Evolutionary conservation across 176 grass and related monocot species (phyloP), one percentile per base, ranked within the genome.

Genomic region (Puya raimondii): DNA sequence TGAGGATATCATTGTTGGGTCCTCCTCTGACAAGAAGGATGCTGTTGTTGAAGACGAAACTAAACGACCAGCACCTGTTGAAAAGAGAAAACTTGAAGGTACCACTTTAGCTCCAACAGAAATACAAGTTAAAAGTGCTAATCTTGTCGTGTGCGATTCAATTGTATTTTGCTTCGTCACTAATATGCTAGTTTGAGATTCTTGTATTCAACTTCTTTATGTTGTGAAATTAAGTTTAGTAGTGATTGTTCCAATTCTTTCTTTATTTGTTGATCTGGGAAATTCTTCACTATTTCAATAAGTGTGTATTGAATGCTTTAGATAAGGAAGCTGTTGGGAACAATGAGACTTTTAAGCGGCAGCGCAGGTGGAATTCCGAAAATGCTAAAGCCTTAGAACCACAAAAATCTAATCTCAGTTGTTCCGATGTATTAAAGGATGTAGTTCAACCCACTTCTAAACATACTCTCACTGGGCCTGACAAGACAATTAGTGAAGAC

Each of bases 1-100:
- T 72, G 54, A 61, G 78, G 73, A 67, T 85, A 71, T 29, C 68
- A 50, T 76, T 83, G 80, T 50, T 47, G 69, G 56, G 49, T 75
- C 51, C 42, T 57, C 54, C 81, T 74, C 50, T 52, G 66, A 77
- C 48, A 80, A 80, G 58, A 88, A 78, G 76, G 82, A 84, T 50
- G 69, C 66, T 80, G 59, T 78, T 53, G 77, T 79, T 84, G 89
- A 93, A 86, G 88, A 80, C 58, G 84, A 71, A 64, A 49, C 9
- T 12, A 69, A 58, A 21, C 66, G 73, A 61, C 49, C 66, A 76
- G 69, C 75, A 64, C 72, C 64, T 57, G 72, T 78, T 51, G 95
- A 99, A 70, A 99, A 99, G 87, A 91, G 95, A 75, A 99, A 91
- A 81, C 67, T 82, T 63, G 82, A 99, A 94, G 95, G 95, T 99